Base-by-base conservation (phyloP, 176 grass and related monocot species). In the Aegilops umbellulata region DNA sequence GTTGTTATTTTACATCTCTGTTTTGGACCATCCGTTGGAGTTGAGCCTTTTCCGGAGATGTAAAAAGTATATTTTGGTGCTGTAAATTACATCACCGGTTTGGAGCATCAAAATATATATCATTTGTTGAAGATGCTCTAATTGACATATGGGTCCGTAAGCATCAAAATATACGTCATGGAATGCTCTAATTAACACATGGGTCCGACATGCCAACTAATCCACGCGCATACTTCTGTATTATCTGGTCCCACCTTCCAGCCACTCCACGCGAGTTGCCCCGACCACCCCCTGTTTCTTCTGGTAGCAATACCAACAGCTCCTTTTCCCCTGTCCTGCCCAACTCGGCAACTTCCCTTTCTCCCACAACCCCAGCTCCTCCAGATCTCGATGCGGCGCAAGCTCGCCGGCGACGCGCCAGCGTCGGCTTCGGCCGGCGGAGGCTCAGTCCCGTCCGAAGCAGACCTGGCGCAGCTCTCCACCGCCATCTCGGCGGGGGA, bases 401-500 rank as follows among this genome's bases (percentile, higher is more conserved):
- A 83, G 79, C 85, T 90, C 24, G 74, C 81, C 71, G 71, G 79
- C 72, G 82, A 90, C 70, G 79, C 57, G 69, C 51, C 82, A 58
- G 58, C 76, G 77, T 64, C 79, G 67, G 74, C 39, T 35, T 26
- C 60, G 26, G 83, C 57, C 61, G 41, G 70, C 15, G 73, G 8
- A 6, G 39, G 78, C 17, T 81, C 88, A 8, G n/a, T 64, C 22
- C 80, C 75, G 2, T 88, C 94, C 30, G 89, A 87, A 34, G 86
- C 89, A 2, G 93, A 94, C 86, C 92, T 92, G 36, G 69, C 81
- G 7, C 85, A 91, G 74, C 91, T 95, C 24, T 95, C 93, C 20
- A 19, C 88, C 3, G 86, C 90, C 76, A 98, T 95, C 80, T 86
- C 91, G 11, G 94, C 92, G 9, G 91, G 83, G 34, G 91, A 98